Percentiles rank a stretch among this genome's conserved stretches.
Conservation (phyloP, 2,329 filamentous ascomycete genomes). For the Fusarium austroafricanum region DNA sequence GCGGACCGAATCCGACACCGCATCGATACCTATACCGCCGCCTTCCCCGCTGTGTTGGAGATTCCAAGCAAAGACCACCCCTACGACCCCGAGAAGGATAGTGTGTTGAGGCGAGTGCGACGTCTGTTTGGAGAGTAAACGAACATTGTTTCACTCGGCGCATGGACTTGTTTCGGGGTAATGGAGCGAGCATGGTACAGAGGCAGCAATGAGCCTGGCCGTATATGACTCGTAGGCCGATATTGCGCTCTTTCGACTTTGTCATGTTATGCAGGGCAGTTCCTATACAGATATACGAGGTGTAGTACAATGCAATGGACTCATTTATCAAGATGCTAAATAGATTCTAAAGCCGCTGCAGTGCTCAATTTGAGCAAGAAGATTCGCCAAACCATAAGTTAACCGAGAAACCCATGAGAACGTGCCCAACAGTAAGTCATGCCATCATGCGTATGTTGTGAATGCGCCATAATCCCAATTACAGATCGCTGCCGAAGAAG, state of each 20-base stretch:
- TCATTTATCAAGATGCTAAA: constrained; percentile 35
- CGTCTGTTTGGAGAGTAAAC: constrained; percentile 74
- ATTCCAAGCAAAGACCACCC: constrained; percentile 99
- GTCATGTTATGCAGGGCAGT: constrained; percentile 8
- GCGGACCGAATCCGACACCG: constrained; percentile 92
- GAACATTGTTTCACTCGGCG: background rate
- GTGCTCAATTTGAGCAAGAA: constrained; percentile 37
- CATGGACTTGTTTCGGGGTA: constrained; percentile 15
- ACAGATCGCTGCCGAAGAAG: constrained; percentile 58
- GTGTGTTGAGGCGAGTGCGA: constrained; percentile 87
- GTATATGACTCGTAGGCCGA: constrained; percentile 6
- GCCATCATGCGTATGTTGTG: constrained; percentile 22
- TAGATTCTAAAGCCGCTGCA: constrained; percentile 43
- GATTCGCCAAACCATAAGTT: constrained; percentile 38
- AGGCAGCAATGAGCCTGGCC: background rate
- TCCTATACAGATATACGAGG: constrained; percentile 4
- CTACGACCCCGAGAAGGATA: constrained; percentile 99
- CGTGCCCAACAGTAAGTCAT: constrained; percentile 31
- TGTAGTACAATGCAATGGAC: constrained; percentile 24
- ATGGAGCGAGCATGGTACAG: constrained; percentile 11
- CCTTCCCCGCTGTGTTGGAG: constrained; percentile 95
- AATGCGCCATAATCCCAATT: constrained; percentile 34
- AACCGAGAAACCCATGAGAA: constrained; percentile 31
- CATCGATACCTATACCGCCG: constrained; percentile 91
- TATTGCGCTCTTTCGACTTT: constrained; percentile 15